Conservation (phyloP, 2,329 filamentous ascomycete genomes). For the Sporothrix pallida region DNA sequence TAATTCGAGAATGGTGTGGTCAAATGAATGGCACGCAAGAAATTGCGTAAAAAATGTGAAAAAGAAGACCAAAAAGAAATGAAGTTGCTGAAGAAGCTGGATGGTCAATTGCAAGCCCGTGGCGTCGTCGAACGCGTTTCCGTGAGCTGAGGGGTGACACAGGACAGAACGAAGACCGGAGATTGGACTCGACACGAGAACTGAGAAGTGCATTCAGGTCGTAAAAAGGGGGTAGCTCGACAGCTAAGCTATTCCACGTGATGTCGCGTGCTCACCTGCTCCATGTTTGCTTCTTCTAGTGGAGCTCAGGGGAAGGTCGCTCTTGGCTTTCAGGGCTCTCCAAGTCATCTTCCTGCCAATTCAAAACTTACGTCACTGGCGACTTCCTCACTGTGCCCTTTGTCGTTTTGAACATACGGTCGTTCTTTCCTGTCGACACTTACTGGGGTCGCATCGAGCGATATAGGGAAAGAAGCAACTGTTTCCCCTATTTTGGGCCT, state of each 20-base stretch:
- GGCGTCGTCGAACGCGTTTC: not conserved
- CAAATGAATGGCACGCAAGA: not conserved
- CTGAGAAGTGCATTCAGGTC: not conserved
- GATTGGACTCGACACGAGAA: constrained; percentile 3
- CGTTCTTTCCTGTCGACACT: not conserved
- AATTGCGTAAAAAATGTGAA: not conserved
- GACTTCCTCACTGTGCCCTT: too few relatives aligned
- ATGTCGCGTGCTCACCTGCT: constrained; percentile 6
- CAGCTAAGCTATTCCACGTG: constrained; percentile 24
- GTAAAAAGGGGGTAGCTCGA: constrained; percentile 20
- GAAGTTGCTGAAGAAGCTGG: not conserved
- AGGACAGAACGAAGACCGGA: not conserved
- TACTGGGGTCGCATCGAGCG: not conserved
- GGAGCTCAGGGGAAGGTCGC: not conserved
- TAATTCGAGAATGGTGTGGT: not conserved
- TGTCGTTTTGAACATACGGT: not conserved
- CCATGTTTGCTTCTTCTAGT: not conserved
- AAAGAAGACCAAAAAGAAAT: not conserved
- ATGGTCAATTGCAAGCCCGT: not conserved
- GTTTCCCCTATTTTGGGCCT: not conserved
- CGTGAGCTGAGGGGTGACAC: constrained; percentile 1
- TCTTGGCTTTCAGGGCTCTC: not conserved
- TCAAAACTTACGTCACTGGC: constrained; percentile 21
- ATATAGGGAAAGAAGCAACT: not conserved
- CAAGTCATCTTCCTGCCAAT: not conserved